These are phyloP conservation scores for Xylaria sp. DNA, from an alignment of 2,329 filamentous ascomycete genomes.

Conservation along the genomic window DNA sequence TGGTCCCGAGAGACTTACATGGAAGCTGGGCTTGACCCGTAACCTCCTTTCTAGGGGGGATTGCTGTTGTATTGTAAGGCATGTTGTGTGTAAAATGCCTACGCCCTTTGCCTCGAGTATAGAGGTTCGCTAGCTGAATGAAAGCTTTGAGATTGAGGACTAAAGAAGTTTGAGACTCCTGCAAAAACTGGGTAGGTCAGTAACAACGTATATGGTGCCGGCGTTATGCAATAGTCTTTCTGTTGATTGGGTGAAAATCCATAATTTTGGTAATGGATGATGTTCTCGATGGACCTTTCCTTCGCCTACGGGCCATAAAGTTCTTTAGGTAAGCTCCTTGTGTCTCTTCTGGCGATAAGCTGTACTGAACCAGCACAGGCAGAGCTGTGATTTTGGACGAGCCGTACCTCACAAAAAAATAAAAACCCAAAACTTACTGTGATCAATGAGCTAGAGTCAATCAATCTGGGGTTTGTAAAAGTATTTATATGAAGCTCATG, in stretches of 20 bases:
- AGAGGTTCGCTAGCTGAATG: background rate
- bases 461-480: no score
- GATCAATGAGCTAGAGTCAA: background rate
- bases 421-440: background rate
- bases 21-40: conserved; percentile 87
- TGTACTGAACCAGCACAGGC: background rate
- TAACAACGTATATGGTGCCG: background rate
- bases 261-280: background rate
- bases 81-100: conserved; percentile 55
- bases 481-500: conserved; percentile 10
- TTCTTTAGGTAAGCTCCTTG: no score
- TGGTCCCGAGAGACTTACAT: conserved; percentile 60
- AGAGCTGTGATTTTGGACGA: no score
- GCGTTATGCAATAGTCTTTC: no score
- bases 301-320: background rate
- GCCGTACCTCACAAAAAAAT: background rate
- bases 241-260: background rate
- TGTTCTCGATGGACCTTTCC: background rate
- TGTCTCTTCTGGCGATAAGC: no score
- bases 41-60: conserved; percentile 78
- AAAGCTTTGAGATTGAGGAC: background rate
- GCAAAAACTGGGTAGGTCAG: background rate
- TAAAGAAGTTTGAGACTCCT: background rate
- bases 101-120: background rate
- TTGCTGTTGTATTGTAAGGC: conserved; percentile 89